Evolutionary conservation across 139 green algal genomes (phyloP).

Genomic region (Yamagishiella unicocca): DNA sequence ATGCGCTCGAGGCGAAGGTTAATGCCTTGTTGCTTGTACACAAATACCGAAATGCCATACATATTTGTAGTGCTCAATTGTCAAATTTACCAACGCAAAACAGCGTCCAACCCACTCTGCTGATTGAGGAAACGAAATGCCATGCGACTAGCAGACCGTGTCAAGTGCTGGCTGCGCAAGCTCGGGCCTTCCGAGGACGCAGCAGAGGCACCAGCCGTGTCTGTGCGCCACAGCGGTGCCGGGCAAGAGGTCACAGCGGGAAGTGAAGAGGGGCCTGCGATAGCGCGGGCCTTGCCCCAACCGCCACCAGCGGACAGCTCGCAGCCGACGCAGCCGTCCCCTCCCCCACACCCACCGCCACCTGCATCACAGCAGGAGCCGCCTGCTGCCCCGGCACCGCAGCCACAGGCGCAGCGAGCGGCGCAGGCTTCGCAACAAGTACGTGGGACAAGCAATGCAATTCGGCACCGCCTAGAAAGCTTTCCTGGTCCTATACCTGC

Average conservation of each 20-base stretch:
- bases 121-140: neutral
- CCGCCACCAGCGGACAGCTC: neutral
- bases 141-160: conserved; percentile 6
- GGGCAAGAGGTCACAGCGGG: neutral
- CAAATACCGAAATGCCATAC: too few relatives aligned
- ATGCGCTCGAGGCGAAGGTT: too few relatives aligned
- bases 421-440: neutral
- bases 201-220: neutral
- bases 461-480: neutral
- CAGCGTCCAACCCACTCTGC: too few relatives aligned
- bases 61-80: too few relatives aligned
- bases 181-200: conserved; percentile 2
- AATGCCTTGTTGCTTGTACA: too few relatives aligned
- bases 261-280: too few relatives aligned
- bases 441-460: neutral
- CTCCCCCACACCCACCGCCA: neutral
- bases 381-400: neutral
- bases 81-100: too few relatives aligned
- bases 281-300: neutral
- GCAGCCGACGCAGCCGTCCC: neutral
- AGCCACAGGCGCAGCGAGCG: conserved; percentile 9
- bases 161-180: conserved; percentile 38
- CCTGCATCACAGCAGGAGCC: neutral
- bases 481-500: too few relatives aligned
- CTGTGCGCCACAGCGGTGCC: neutral